Conservation (phyloP, 441 rosid genomes). For the Macaranga tanarius region DNA sequence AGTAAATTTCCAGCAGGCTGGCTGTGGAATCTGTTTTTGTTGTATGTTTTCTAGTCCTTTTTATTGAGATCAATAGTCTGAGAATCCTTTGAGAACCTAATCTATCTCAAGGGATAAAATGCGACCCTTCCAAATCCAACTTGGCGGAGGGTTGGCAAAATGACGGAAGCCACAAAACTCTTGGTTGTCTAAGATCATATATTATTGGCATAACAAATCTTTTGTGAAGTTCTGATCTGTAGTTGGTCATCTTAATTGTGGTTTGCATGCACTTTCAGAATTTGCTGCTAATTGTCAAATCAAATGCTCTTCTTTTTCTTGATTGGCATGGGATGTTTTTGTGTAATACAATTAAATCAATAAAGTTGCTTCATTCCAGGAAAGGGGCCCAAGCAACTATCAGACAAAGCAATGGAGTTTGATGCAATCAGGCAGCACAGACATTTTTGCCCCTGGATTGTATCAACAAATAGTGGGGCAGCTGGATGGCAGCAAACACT, state of each 20-base stretch:
- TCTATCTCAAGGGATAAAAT: neutral
- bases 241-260: neutral
- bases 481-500: constrained; percentile 90
- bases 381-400: constrained; percentile 27
- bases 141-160: neutral
- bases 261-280: constrained; percentile 16
- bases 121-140: neutral
- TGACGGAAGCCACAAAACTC: neutral
- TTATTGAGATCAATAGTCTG: neutral
- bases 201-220: neutral
- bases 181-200: neutral
- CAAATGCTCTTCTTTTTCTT: neutral
- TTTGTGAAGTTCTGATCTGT: constrained; percentile 15
- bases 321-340: constrained; percentile 8
- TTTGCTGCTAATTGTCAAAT: constrained; percentile 15
- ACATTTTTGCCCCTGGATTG: constrained; percentile 95
- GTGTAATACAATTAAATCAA: neutral
- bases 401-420: constrained; percentile 60
- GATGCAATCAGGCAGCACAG: constrained; percentile 92
- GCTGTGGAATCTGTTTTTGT: neutral
- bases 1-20: neutral
- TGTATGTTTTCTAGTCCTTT: neutral
- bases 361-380: constrained; percentile 35
- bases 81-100: neutral
- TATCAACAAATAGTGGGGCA: constrained; percentile 46